These are phyloP conservation scores for Trichophaea hybrida DNA, from an alignment of 2,329 filamentous ascomycete species.

Conservation along the genomic window DNA sequence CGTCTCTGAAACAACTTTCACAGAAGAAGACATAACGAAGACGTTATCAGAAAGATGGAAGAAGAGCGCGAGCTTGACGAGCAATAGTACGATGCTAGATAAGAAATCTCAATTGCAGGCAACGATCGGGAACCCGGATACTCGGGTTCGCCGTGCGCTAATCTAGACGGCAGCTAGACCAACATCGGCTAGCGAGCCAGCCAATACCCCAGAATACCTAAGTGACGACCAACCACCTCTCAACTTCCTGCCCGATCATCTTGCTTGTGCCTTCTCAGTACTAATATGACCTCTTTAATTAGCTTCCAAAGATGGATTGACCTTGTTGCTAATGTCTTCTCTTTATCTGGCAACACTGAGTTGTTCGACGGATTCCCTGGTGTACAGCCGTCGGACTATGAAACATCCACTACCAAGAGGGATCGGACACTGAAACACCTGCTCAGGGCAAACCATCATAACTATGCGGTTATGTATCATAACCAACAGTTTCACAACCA, in stretches of 20 bases:
- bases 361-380: constrained; percentile 38
- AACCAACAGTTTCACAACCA: constrained; percentile 62
- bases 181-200: too few relatives aligned
- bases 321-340: neutral
- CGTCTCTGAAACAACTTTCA: neutral
- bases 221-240: too few relatives aligned
- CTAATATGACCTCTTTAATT: too few relatives aligned
- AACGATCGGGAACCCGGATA: neutral
- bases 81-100: neutral
- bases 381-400: constrained; percentile 62
- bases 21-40: neutral
- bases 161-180: too few relatives aligned
- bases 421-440: constrained; percentile 78
- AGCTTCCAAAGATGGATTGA: neutral
- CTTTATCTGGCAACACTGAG: neutral
- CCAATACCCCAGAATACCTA: too few relatives aligned
- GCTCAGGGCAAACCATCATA: constrained; percentile 79
- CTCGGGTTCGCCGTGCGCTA: too few relatives aligned
- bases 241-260: too few relatives aligned
- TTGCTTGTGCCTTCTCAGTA: too few relatives aligned
- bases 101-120: neutral
- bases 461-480: constrained; percentile 71
- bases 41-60: too few relatives aligned
- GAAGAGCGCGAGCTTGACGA: neutral
- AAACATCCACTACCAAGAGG: constrained; percentile 63